Evolutionary conservation across 148 eudicot species (phyloP).

Genomic region (Chenopodium quinoa): DNA sequence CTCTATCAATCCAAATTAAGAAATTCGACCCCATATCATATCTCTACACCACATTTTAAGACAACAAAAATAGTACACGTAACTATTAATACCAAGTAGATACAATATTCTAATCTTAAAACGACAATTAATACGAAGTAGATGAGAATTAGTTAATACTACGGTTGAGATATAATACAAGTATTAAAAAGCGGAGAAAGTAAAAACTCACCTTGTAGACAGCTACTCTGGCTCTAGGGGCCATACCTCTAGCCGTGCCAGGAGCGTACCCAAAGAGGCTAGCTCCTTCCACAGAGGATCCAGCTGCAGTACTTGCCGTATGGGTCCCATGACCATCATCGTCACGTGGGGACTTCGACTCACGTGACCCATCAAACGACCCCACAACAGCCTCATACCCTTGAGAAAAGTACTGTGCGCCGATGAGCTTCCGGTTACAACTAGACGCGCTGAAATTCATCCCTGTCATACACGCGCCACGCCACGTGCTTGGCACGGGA

Average conservation of each 20-base stretch:
- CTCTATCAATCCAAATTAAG: no score
- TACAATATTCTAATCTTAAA: no score
- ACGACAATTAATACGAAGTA: no score
- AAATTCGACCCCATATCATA: no score
- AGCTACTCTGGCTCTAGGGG: conserved; percentile 53
- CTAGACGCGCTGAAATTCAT: conserved; percentile 34
- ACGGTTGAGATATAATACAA: no score
- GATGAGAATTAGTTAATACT: no score
- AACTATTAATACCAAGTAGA: no score
- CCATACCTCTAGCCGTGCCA: conserved; percentile 72
- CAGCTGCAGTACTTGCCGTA: conserved; percentile 59
- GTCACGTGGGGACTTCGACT: conserved; percentile 55
- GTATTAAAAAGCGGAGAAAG: no score
- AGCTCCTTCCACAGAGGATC: conserved; percentile 44
- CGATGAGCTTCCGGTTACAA: conserved; percentile 51
- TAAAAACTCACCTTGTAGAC: conserved; percentile 31
- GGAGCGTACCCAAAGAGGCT: conserved; percentile 52
- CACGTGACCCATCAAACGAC: conserved; percentile 38
- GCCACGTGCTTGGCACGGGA: conserved; percentile 49
- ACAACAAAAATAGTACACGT: no score
- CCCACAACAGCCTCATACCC: conserved; percentile 60
- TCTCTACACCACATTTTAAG: no score
- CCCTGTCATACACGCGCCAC: conserved; percentile 48
- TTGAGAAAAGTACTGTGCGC: conserved; percentile 42
- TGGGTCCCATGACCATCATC: conserved; percentile 77